phyloP scores from a whole-genome alignment of 345 rosid genomes.

The Gossypium stocksii region DNA sequence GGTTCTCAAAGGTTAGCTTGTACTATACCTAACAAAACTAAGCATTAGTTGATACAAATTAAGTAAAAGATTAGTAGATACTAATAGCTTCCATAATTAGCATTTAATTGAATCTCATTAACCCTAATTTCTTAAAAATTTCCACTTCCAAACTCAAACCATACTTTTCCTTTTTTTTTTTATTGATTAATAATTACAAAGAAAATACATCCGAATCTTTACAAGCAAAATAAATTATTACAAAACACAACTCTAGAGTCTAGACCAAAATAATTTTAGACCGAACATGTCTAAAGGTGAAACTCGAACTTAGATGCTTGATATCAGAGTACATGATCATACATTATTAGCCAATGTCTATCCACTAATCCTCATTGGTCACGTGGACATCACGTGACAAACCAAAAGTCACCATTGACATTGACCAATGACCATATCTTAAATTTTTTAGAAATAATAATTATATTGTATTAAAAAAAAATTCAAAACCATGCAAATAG shows the following conservation, averaged over 20 bases:
- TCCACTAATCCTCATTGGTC: background rate
- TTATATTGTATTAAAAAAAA: background rate
- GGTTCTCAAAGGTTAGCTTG: background rate
- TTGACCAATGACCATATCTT: slow-evolving; percentile 2
- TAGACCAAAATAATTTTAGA: background rate
- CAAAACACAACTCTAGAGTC: too few species aligned
- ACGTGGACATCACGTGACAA: slow-evolving; percentile 17
- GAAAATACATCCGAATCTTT: background rate
- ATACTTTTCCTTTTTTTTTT: background rate
- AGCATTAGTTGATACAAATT: background rate
- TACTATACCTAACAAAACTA: background rate
- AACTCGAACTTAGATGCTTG: too few species aligned
- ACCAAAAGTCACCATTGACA: slow-evolving; percentile 8
- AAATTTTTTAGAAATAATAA: background rate
- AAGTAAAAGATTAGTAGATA: background rate
- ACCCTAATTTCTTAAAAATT: background rate
- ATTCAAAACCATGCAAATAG: slow-evolving; percentile 12
- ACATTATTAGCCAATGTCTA: background rate
- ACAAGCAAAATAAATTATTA: too few species aligned
- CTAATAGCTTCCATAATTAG: background rate
- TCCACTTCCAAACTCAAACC: slow-evolving; percentile 4
- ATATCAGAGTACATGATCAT: background rate
- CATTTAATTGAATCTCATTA: background rate
- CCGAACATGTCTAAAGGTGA: background rate
- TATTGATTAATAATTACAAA: too few species aligned